phyloP scores from a whole-genome alignment of 2,329 filamentous ascomycete genomes.

The Exophiala calicioides region DNA sequence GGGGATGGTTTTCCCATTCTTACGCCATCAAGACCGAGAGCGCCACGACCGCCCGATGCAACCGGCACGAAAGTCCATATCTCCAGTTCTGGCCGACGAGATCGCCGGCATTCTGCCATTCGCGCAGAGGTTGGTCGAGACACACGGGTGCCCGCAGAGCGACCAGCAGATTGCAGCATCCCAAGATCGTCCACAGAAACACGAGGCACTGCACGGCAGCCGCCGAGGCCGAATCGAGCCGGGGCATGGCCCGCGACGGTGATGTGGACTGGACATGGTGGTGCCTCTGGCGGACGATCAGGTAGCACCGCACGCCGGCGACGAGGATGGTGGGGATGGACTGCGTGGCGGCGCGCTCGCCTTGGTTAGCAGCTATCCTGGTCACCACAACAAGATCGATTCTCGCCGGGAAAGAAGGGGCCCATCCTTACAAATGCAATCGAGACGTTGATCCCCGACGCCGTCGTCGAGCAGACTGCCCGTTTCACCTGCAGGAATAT shows the following conservation, averaged over 20 bases:
- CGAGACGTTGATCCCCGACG: constrained; percentile 19
- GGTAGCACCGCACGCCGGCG: constrained; percentile 12
- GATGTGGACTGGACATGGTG: constrained; percentile 13
- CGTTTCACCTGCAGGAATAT: constrained; percentile 14
- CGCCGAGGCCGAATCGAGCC: constrained; percentile 12
- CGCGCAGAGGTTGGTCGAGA: constrained; percentile 7
- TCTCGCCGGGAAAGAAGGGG: too few species aligned
- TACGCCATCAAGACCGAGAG: constrained; percentile 22
- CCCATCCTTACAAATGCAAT: constrained; percentile 20
- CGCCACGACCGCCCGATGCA: constrained; percentile 21
- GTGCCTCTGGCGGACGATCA: constrained; percentile 13
- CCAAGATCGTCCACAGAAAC: constrained; percentile 21
- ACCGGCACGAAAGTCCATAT: constrained; percentile 17
- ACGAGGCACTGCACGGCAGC: constrained; percentile 14
- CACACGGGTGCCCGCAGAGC: constrained; percentile 21
- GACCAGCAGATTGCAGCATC: constrained; percentile 19
- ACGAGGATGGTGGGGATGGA: constrained; percentile 18
- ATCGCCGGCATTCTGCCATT: constrained; percentile 4
- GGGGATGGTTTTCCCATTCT: too few species aligned
- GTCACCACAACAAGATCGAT: too few species aligned
- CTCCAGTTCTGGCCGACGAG: constrained; percentile 19
- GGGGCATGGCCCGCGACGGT: constrained; percentile 10
- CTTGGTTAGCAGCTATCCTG: too few species aligned
- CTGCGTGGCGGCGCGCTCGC: too few species aligned
- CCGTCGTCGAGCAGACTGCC: constrained; percentile 15